Base-by-base conservation (phyloP, 352 stramenopile genomes). In the Phytophthora pinifolia region DNA sequence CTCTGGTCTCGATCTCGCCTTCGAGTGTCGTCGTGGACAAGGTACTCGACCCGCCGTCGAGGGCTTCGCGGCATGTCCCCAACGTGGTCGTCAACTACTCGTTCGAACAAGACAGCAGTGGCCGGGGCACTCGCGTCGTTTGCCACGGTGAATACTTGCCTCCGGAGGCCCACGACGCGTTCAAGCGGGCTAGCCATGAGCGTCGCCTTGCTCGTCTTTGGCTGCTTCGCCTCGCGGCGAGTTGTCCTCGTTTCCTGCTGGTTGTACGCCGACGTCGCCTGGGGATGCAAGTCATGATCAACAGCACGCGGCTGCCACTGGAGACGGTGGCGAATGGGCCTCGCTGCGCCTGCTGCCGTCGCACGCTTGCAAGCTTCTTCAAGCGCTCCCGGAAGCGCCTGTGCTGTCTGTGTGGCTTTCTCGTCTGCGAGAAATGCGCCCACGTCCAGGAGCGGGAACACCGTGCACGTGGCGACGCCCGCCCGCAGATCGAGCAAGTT, bases 31-130 rank as follows among this genome's bases (percentile, higher is more conserved):
- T 64, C 9, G 30, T 54, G 13, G 41, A 55, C 31, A 67, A 56
- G 13, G 30, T 32, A 9, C 38, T 29, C 12, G 1, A 45, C 8
- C 17, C 18, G 6, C 27, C 54, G 14, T 37, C 55, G 17, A 48
- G 38, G 12, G 38, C 54, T 2, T 46, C 48, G 15, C 59, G 54
- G 20, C 56, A 76, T 22, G 64, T 68, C 15, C 65, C 72, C 9
- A 62, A 74, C 38, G 70, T 84, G 5, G 54, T 76, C 36, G 70
- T 72, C 32, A 76, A 71, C 31, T 81, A 76, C 15, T 65, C 43
- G 9, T 79, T 79, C 18, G 68, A 80, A 34, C 61, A 79, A 58
- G 71, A 75, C 22, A 30, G 44, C 15, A 65, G 45, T 9, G 59
- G 69, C 0, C 46, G 59, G 3, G 55, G 54, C 14, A 75, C 74